A percentile compares a stretch with the other conserved stretches of the same genome.
Conservation (phyloP, 148 eudicot genomes). For the Spergularia marina region DNA sequence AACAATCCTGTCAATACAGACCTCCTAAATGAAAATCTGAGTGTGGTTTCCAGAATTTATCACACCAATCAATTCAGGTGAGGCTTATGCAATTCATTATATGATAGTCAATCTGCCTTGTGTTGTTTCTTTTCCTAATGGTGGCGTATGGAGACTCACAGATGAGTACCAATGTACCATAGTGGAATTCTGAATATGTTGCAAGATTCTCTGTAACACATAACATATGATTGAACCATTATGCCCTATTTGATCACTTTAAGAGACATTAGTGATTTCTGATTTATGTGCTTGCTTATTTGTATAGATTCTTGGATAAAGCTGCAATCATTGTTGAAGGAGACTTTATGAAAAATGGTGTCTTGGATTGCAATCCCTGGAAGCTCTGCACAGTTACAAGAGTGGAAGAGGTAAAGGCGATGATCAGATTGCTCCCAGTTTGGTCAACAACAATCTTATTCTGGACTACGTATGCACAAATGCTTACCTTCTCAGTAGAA, state of each 20-base stretch:
- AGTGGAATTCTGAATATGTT: no score
- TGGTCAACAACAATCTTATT: slow-evolving; percentile 82
- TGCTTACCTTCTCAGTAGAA: slow-evolving; percentile 69
- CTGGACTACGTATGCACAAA: slow-evolving; percentile 76
- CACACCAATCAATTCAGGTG: slow-evolving; percentile 71
- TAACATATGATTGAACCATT: background rate
- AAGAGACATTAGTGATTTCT: background rate
- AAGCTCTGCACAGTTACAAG: slow-evolving; percentile 62
- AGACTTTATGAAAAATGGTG: slow-evolving; percentile 36
- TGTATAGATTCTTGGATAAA: slow-evolving; percentile 68
- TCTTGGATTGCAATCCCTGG: slow-evolving; percentile 54
- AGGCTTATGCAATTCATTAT: slow-evolving; percentile 1
- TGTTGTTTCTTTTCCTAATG: no score
- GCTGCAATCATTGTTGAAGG: slow-evolving; percentile 65
- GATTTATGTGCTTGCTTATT: background rate
- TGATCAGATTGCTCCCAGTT: slow-evolving; percentile 51
- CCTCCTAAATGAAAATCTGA: slow-evolving; percentile 47
- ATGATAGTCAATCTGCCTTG: no score
- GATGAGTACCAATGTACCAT: no score
- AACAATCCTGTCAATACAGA: slow-evolving; percentile 37
- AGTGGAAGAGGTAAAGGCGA: slow-evolving; percentile 75
- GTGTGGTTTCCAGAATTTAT: slow-evolving; percentile 44
- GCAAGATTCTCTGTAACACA: no score
- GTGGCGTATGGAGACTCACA: no score
- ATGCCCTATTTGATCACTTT: background rate